Conservation (phyloP, 2,329 filamentous ascomycete species). For the Drechslera avenae region DNA sequence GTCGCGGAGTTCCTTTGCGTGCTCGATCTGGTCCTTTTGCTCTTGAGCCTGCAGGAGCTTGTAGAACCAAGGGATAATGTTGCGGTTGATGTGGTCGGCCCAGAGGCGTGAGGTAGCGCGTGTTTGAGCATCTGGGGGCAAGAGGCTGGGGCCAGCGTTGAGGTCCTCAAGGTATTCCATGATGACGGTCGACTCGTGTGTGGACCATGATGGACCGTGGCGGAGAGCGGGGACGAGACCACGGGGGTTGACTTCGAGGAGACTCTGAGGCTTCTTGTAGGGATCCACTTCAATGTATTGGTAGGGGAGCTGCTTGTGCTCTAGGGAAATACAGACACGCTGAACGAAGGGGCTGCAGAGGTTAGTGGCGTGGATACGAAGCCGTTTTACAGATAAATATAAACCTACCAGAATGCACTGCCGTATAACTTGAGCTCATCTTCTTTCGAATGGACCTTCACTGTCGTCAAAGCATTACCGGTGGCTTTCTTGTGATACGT, state of each 20-base stretch:
- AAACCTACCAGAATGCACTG: slow-evolving; percentile 76
- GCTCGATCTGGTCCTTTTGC: slow-evolving; percentile 60
- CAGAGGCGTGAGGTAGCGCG: slow-evolving; percentile 78
- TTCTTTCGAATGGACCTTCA: slow-evolving; percentile 71
- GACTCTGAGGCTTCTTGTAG: slow-evolving; percentile 71
- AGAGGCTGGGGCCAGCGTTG: slow-evolving; percentile 62
- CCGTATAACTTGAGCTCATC: slow-evolving; percentile 77
- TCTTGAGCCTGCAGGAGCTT: slow-evolving; percentile 71
- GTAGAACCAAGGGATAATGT: slow-evolving; percentile 79
- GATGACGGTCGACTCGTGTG: slow-evolving; percentile 79
- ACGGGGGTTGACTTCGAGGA: slow-evolving; percentile 76
- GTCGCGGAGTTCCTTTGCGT: slow-evolving; percentile 65
- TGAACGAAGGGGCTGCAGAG: slow-evolving; percentile 75
- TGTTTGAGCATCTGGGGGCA: slow-evolving; percentile 69
- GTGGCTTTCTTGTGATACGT: slow-evolving; percentile 74
- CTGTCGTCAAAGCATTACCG: slow-evolving; percentile 71
- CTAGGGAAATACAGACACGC: slow-evolving; percentile 86
- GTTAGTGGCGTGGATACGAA: slow-evolving; percentile 17
- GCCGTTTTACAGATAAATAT: neutral
- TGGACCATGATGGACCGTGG: slow-evolving; percentile 76
- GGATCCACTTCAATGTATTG: slow-evolving; percentile 88
- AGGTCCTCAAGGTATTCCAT: slow-evolving; percentile 90
- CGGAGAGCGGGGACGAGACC: slow-evolving; percentile 77
- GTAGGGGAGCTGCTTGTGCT: slow-evolving; percentile 77
- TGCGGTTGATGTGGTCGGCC: slow-evolving; percentile 79